Evolutionary conservation across 2,329 filamentous ascomycete species (phyloP).

Genomic region (Thelonectria olida): DNA sequence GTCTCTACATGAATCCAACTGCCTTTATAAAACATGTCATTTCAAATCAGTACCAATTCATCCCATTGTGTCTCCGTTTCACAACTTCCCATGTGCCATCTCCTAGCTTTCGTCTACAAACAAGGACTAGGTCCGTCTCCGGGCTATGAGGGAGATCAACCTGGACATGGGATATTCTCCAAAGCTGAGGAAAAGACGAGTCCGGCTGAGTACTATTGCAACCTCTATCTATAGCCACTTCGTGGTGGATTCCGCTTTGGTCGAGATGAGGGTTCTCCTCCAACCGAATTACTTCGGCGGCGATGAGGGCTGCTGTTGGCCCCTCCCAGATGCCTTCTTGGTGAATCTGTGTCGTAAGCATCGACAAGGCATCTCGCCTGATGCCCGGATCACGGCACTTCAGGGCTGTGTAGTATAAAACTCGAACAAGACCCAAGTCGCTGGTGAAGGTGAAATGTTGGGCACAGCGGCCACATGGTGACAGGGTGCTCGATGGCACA

Average conservation of each 20-base stretch:
- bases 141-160: background rate
- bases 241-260: background rate
- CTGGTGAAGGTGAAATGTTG: background rate
- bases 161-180: background rate
- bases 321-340: conserved; percentile 15
- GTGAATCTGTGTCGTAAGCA: background rate
- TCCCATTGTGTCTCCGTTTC: background rate
- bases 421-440: conserved; percentile 2
- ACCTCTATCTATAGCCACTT: background rate
- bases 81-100: background rate
- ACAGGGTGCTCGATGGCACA: background rate
- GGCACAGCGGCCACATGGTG: background rate
- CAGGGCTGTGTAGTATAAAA: conserved; percentile 10
- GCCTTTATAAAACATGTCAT: background rate
- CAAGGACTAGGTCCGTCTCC: background rate
- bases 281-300: conserved; percentile 6
- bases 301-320: conserved; percentile 6
- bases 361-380: background rate
- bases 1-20: too few species aligned
- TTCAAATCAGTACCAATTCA: background rate
- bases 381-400: conserved; percentile 6
- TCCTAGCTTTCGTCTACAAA: background rate
- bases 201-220: background rate
- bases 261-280: background rate
- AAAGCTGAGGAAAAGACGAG: background rate